Percentiles rank a stretch among this genome's conserved stretches.
Evolutionary conservation across 2,329 filamentous ascomycete genomes (phyloP).

Genomic region (Proliferodiscus dingleyae): DNA sequence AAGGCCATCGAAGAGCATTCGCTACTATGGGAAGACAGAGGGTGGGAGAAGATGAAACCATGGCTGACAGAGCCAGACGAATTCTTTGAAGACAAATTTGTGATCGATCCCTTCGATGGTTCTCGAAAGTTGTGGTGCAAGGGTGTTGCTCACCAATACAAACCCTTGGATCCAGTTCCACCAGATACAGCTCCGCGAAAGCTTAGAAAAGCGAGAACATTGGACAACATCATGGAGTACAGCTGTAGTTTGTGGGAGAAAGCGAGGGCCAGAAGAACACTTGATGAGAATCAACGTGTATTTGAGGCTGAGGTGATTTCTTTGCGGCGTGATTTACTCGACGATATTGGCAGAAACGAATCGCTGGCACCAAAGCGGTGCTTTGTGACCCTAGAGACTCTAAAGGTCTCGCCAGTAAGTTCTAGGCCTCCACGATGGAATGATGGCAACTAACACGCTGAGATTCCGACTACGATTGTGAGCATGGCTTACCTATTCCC

Average conservation of each 20-base stretch:
- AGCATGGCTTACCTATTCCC: slow-evolving; percentile 73
- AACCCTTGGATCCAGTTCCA: slow-evolving; percentile 62
- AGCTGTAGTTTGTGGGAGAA: slow-evolving; percentile 71
- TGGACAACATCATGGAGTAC: slow-evolving; percentile 72
- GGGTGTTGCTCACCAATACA: slow-evolving; percentile 52
- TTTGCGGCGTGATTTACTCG: slow-evolving; percentile 78
- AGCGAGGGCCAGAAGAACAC: slow-evolving; percentile 45
- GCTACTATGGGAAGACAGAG: slow-evolving; percentile 35
- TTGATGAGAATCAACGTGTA: slow-evolving; percentile 72
- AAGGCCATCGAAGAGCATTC: slow-evolving; percentile 33
- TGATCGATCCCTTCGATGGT: slow-evolving; percentile 56
- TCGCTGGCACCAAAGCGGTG: slow-evolving; percentile 44
- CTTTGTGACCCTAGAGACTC: slow-evolving; percentile 70
- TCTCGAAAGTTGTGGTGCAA: slow-evolving; percentile 55
- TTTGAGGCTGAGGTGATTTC: slow-evolving; percentile 68
- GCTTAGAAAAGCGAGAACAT: slow-evolving; percentile 35
- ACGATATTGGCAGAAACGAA: slow-evolving; percentile 53
- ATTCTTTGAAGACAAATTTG: slow-evolving; percentile 49
- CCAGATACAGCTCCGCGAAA: slow-evolving; percentile 44
- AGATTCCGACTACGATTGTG: slow-evolving; percentile 68
- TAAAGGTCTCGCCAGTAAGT: slow-evolving; percentile 71
- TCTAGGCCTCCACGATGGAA: neutral
- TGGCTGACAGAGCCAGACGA: slow-evolving; percentile 36
- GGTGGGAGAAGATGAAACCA: slow-evolving; percentile 26
- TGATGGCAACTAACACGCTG: neutral